Conservation (phyloP, 257 asterid species). For the Solanum pimpinellifolium region DNA sequence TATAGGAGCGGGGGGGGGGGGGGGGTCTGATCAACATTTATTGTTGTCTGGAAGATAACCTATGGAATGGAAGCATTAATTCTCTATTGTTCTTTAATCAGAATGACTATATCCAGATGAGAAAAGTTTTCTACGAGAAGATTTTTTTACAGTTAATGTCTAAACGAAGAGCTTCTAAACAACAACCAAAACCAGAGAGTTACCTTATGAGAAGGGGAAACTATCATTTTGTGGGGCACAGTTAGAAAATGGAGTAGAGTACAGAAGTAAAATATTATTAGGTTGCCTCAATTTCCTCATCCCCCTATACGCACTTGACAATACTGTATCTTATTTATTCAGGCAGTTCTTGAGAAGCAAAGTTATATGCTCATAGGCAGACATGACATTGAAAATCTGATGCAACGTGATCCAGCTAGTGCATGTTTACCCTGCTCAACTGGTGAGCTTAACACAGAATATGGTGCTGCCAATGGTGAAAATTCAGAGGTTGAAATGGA, state of each 20-base stretch:
- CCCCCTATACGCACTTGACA: neutral
- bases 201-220: neutral
- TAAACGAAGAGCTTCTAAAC: neutral
- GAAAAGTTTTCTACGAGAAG: neutral
- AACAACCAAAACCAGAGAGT: neutral
- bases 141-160: neutral
- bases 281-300: neutral
- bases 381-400: conserved; percentile 82
- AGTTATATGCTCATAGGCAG: conserved; percentile 99
- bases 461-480: conserved; percentile 41
- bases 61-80: neutral
- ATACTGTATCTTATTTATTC: conserved; percentile 5
- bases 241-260: neutral
- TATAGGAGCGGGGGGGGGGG: neutral
- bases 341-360: conserved; percentile 99
- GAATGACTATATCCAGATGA: neutral
- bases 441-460: conserved; percentile 35
- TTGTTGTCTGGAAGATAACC: neutral
- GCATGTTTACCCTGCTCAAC: conserved; percentile 56
- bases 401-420: conserved; percentile 84
- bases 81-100: neutral
- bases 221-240: neutral
- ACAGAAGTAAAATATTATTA: neutral
- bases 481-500: conserved; percentile 54
- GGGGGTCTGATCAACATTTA: neutral